These are phyloP conservation scores for Alternaria tenuissima DNA, from an alignment of 2,329 filamentous ascomycete genomes.

Conservation along the genomic window DNA sequence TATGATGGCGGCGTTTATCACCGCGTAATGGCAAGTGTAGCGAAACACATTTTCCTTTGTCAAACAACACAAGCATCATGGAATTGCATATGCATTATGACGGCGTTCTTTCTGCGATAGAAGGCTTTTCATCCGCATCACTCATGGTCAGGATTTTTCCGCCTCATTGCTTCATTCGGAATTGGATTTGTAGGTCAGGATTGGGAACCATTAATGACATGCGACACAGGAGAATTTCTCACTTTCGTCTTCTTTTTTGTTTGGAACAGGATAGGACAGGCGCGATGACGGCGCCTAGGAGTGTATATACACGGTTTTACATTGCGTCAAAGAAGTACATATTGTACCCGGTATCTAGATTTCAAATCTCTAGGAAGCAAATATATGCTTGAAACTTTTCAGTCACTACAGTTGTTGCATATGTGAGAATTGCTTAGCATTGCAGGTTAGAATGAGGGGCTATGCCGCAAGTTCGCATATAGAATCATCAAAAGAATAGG, in stretches of 20 bases:
- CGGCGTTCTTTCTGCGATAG: constrained; percentile 11
- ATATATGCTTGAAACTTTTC: not conserved
- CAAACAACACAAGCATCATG: constrained; percentile 7
- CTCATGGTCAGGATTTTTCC: not conserved
- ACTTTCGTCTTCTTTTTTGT: not conserved
- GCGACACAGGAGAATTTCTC: not conserved
- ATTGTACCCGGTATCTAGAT: not conserved
- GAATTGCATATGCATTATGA: constrained; percentile 21
- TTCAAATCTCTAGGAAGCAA: not conserved
- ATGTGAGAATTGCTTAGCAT: not conserved
- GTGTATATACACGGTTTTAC: constrained; percentile 5
- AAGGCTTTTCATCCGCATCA: not conserved
- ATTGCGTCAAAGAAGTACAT: not conserved
- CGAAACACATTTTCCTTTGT: constrained; percentile 3
- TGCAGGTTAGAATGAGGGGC: not conserved
- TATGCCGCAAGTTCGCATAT: not conserved
- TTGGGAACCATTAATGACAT: not conserved
- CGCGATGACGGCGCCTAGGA: not conserved
- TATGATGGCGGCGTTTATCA: constrained; percentile 14
- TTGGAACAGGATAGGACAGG: not conserved
- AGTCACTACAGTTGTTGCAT: not conserved
- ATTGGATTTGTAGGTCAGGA: not conserved
- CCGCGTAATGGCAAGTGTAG: constrained; percentile 7
- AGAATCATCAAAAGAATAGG: too few species aligned
- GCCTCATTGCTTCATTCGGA: not conserved